Conservation (phyloP, 2,329 filamentous ascomycete species). For the Trichoderma sp. region DNA sequence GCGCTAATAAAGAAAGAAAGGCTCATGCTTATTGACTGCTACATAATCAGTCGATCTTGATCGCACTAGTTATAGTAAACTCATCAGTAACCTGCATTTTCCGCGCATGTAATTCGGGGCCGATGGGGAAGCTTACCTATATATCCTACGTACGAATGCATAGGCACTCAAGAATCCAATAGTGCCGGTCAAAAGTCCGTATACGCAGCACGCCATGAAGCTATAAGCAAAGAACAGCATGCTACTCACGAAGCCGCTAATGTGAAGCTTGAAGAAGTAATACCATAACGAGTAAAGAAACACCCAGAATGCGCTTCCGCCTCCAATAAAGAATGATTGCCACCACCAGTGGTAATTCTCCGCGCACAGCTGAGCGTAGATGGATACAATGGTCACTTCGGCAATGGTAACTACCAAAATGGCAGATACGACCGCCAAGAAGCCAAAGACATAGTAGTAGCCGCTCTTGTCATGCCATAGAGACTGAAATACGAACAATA, state of each 20-base stretch:
- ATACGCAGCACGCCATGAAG: conserved; percentile 78
- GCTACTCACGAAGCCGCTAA: conserved; percentile 77
- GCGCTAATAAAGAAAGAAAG: neutral
- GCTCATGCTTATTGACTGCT: neutral
- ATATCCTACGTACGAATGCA: conserved; percentile 81
- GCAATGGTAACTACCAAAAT: conserved; percentile 77
- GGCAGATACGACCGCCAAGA: conserved; percentile 72
- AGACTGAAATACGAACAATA: conserved; percentile 84
- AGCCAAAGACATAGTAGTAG: conserved; percentile 92
- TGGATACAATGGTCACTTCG: conserved; percentile 81
- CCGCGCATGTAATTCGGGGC: neutral
- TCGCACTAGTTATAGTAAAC: conserved; percentile 45
- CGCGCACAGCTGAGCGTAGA: conserved; percentile 79
- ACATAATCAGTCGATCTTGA: conserved; percentile 52
- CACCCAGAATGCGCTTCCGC: conserved; percentile 77
- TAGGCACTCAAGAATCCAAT: conserved; percentile 85
- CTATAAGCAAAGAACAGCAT: conserved; percentile 86
- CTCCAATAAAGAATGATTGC: conserved; percentile 82
- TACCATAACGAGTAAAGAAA: conserved; percentile 85
- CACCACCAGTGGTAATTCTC: conserved; percentile 95
- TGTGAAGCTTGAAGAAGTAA: conserved; percentile 78
- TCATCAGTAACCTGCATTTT: neutral
- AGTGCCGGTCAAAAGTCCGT: conserved; percentile 79
- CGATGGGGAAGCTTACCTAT: conserved; percentile 61
- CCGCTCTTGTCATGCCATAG: conserved; percentile 89